Conservation (phyloP, 257 asterid genomes). For the Nemophila menziesii region DNA sequence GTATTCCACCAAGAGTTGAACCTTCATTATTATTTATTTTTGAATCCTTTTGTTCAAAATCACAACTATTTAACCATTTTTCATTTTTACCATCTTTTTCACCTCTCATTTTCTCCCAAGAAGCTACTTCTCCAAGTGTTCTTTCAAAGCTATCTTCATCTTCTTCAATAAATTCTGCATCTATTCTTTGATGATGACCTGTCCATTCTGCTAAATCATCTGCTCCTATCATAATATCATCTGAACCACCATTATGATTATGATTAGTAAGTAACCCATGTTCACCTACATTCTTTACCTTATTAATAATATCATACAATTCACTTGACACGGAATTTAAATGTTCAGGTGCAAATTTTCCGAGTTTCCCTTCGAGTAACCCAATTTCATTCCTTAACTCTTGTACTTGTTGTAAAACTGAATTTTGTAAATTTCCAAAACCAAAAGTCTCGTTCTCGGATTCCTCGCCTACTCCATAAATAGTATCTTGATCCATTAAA, state of each 20-base stretch:
- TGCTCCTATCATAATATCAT: constrained; percentile 80
- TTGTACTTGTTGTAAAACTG: constrained; percentile 51
- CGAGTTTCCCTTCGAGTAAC: constrained; percentile 70
- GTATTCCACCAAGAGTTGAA: constrained; percentile 67
- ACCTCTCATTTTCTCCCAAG: constrained; percentile 71
- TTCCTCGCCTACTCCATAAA: constrained; percentile 68
- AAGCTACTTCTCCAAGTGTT: constrained; percentile 94
- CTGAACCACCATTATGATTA: constrained; percentile 63
- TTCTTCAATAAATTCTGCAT: constrained; percentile 75
- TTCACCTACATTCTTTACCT: constrained; percentile 56
- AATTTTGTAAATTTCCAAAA: too few relatives aligned
- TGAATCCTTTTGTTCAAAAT: too few relatives aligned
- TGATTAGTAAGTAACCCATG: too few relatives aligned
- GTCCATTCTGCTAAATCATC: constrained; percentile 96
- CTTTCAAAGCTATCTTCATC: constrained; percentile 96
- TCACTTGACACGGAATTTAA: constrained; percentile 67
- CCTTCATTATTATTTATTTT: constrained; percentile 46
- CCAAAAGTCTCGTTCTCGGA: too few relatives aligned
- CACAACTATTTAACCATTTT: constrained; percentile 79
- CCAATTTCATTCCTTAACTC: constrained; percentile 73
- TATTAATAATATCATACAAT: constrained; percentile 55
- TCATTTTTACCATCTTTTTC: constrained; percentile 43
- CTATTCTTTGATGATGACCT: constrained; percentile 62
- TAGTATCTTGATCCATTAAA: constrained; percentile 67
- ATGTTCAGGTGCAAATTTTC: constrained; percentile 40